Evolutionary conservation across 2,329 filamentous ascomycete species (phyloP).

Genomic region (Apiospora malaysiana): DNA sequence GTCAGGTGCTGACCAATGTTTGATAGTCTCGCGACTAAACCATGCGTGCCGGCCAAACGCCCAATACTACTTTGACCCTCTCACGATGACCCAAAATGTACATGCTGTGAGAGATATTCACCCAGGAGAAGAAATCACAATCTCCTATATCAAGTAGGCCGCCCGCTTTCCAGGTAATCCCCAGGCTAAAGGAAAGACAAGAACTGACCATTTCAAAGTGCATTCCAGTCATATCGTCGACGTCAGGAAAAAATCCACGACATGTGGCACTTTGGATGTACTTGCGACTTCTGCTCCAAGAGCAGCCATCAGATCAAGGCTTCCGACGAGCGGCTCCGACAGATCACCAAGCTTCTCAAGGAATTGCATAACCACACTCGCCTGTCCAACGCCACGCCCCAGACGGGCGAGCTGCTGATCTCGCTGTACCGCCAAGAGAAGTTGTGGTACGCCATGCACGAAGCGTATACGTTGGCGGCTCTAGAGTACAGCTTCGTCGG

Average conservation of each 20-base stretch:
- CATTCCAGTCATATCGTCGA: slow-evolving; percentile 37
- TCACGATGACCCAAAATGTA: slow-evolving; percentile 45
- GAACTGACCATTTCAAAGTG: neutral
- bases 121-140: slow-evolving; percentile 50
- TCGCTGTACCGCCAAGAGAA: slow-evolving; percentile 48
- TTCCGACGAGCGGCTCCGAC: slow-evolving; percentile 45
- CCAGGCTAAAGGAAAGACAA: too few relatives aligned
- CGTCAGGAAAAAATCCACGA: slow-evolving; percentile 39
- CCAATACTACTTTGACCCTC: slow-evolving; percentile 48
- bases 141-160: slow-evolving; percentile 48
- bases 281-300: slow-evolving; percentile 45
- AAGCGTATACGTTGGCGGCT: slow-evolving; percentile 46
- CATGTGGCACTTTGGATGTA: slow-evolving; percentile 49
- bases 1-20: neutral
- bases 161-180: neutral
- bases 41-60: slow-evolving; percentile 53
- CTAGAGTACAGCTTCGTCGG: slow-evolving; percentile 47
- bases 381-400: slow-evolving; percentile 39
- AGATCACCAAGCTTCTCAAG: slow-evolving; percentile 39
- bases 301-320: slow-evolving; percentile 34
- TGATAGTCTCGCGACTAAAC: slow-evolving; percentile 47
- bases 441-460: slow-evolving; percentile 41
- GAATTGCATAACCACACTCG: slow-evolving; percentile 41
- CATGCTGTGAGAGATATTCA: slow-evolving; percentile 46
- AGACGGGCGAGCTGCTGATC: slow-evolving; percentile 47